Percentiles rank a stretch among this genome's conserved stretches.
Conservation (phyloP, 2,329 filamentous ascomycete species). For the Colletotrichum sp. region DNA sequence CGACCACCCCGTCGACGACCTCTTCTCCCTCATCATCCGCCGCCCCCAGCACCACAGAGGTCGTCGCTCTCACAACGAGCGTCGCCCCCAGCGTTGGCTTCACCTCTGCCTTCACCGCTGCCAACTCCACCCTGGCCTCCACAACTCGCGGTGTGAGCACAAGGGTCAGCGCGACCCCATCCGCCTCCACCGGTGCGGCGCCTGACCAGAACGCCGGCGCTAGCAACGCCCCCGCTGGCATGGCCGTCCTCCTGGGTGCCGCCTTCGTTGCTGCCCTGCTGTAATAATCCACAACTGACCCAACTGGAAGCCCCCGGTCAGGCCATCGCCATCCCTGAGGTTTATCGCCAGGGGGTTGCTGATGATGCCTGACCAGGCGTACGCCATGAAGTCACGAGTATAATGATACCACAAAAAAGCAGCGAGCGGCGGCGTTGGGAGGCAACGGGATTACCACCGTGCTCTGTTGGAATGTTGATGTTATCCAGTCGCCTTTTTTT, state of each 20-base stretch:
- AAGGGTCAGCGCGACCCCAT: neutral
- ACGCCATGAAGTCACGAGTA: constrained; percentile 22
- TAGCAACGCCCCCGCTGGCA: constrained; percentile 7
- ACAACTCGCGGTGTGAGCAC: neutral
- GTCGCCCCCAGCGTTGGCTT: constrained; percentile 1
- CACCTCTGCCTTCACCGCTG: constrained; percentile 1
- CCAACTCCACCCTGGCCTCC: constrained; percentile 8
- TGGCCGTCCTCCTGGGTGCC: constrained; percentile 17
- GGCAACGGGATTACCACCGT: neutral
- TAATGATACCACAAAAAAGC: constrained; percentile 8
- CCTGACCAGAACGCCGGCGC: constrained; percentile 1
- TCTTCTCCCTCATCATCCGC: constrained; percentile 4
- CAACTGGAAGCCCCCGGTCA: constrained; percentile 13
- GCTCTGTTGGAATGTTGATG: constrained; percentile 22
- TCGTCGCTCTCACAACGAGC: neutral
- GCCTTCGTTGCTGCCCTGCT: constrained; percentile 20
- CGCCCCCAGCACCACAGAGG: neutral
- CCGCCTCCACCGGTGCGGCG: neutral
- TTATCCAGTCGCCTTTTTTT: constrained; percentile 1
- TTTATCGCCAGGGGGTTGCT: neutral
- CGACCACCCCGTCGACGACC: neutral
- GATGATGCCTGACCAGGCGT: neutral
- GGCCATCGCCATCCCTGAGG: neutral
- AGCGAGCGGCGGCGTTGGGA: neutral
- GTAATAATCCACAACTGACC: constrained; percentile 11